Percentiles rank a stretch among this genome's conserved stretches.
phyloP scores from a whole-genome alignment of 768 basidiomycete species.

The Fomitopsis pulvina region DNA sequence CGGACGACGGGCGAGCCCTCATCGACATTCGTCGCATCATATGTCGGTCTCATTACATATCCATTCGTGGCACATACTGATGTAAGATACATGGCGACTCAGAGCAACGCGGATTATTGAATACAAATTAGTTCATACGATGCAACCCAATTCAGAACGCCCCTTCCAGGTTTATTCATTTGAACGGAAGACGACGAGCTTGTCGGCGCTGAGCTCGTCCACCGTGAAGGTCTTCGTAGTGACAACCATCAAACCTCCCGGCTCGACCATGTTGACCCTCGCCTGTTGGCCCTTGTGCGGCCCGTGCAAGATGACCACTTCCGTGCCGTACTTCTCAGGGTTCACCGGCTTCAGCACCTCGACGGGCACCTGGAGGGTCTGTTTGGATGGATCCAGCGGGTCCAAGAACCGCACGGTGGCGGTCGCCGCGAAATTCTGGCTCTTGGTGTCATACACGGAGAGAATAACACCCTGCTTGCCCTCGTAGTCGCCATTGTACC shows the following conservation, averaged over 20 bases:
- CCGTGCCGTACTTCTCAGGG: slow-evolving; percentile 15
- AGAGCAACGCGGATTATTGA: too few relatives aligned
- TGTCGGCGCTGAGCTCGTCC: slow-evolving; percentile 12
- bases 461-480: slow-evolving; percentile 19
- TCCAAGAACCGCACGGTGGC: slow-evolving; percentile 19
- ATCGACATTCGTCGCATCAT: too few relatives aligned
- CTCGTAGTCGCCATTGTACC: slow-evolving; percentile 23
- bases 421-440: slow-evolving; percentile 16
- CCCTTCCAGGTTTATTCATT: not conserved
- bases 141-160: too few relatives aligned
- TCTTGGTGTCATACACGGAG: slow-evolving; percentile 18
- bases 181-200: slow-evolving; percentile 9
- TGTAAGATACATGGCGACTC: too few relatives aligned
- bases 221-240: slow-evolving; percentile 14
- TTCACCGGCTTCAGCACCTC: slow-evolving; percentile 18
- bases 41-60: too few relatives aligned
- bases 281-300: slow-evolving; percentile 14
- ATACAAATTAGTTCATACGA: too few relatives aligned
- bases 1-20: too few relatives aligned
- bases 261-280: slow-evolving; percentile 14
- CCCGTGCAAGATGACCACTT: slow-evolving; percentile 15
- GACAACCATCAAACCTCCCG: slow-evolving; percentile 7
- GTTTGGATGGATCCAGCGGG: slow-evolving; percentile 11
- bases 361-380: slow-evolving; percentile 18
- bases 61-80: too few relatives aligned